These are phyloP conservation scores for Phaeodactylum tricornutum DNA, from an alignment of 108 stramenopile species.

Conservation along the genomic window DNA sequence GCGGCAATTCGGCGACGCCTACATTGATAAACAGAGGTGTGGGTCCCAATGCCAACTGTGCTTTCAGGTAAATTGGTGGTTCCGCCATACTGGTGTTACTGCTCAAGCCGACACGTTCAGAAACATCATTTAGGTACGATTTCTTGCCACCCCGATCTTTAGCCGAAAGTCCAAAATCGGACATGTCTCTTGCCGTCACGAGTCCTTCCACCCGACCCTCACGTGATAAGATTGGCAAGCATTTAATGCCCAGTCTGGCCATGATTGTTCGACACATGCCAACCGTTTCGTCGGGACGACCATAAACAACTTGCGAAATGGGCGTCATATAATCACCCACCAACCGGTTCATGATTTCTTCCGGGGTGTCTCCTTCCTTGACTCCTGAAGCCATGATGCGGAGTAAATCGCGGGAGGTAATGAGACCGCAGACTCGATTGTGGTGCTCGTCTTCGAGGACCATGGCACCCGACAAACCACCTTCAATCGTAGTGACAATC, in stretches of 20 bases:
- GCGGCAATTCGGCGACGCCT: conserved; percentile 77
- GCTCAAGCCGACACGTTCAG: conserved; percentile 79
- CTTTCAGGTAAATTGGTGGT: conserved; percentile 56
- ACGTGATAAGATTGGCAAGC: conserved; percentile 76
- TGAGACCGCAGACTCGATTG: conserved; percentile 50
- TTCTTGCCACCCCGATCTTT: conserved; percentile 89
- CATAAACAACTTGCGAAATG: conserved; percentile 75
- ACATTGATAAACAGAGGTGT: conserved; percentile 68
- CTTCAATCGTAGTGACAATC: conserved; percentile 54
- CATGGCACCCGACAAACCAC: conserved; percentile 75
- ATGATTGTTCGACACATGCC: conserved; percentile 82
- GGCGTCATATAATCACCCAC: conserved; percentile 67
- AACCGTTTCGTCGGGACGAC: conserved; percentile 72
- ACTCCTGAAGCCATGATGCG: conserved; percentile 55
- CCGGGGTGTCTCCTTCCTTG: conserved; percentile 31
- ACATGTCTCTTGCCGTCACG: conserved; percentile 82
- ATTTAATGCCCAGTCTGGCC: conserved; percentile 83
- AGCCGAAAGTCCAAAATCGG: conserved; percentile 71
- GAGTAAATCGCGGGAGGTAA: conserved; percentile 71
- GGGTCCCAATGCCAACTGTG: conserved; percentile 53
- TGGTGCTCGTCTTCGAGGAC: conserved; percentile 46
- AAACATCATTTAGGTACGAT: conserved; percentile 74
- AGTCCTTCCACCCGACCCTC: conserved; percentile 82
- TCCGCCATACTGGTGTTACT: conserved; percentile 80
- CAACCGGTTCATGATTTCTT: conserved; percentile 31